Conservation (phyloP, 2,329 filamentous ascomycete species). For the Cercospora beticola region DNA sequence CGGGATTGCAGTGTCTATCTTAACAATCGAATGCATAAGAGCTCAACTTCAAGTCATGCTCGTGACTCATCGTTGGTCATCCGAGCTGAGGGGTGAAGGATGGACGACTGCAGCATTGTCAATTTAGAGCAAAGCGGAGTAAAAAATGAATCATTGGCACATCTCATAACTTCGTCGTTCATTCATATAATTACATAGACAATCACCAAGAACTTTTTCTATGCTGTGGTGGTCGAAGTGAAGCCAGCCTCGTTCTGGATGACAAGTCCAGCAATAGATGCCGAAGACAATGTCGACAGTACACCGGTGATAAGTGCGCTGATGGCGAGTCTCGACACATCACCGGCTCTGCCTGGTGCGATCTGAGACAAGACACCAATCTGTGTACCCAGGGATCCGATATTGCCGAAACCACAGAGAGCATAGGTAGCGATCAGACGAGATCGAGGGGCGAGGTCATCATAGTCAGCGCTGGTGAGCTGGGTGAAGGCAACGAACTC, state of each 20-base stretch:
- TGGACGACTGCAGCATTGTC: not conserved
- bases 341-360: constrained; percentile 69
- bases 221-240: not conserved
- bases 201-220: not conserved
- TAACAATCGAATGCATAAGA: not conserved
- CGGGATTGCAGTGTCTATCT: not conserved
- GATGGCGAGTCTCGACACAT: constrained; percentile 72
- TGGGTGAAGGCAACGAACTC: constrained; percentile 72
- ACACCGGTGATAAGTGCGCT: constrained; percentile 77
- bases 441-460: constrained; percentile 65
- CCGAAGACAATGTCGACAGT: constrained; percentile 74
- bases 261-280: constrained; percentile 74
- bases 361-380: constrained; percentile 85
- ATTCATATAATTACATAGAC: not conserved
- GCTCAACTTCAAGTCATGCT: not conserved
- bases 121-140: no score
- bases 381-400: constrained; percentile 83
- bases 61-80: not conserved
- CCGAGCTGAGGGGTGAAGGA: not conserved
- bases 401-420: constrained; percentile 74
- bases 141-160: not conserved
- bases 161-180: not conserved
- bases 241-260: constrained; percentile 53
- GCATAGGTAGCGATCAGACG: constrained; percentile 82
- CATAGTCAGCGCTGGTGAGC: constrained; percentile 57